Conservation (phyloP, 2,329 filamentous ascomycete genomes). For the Phialocephala sp. region DNA sequence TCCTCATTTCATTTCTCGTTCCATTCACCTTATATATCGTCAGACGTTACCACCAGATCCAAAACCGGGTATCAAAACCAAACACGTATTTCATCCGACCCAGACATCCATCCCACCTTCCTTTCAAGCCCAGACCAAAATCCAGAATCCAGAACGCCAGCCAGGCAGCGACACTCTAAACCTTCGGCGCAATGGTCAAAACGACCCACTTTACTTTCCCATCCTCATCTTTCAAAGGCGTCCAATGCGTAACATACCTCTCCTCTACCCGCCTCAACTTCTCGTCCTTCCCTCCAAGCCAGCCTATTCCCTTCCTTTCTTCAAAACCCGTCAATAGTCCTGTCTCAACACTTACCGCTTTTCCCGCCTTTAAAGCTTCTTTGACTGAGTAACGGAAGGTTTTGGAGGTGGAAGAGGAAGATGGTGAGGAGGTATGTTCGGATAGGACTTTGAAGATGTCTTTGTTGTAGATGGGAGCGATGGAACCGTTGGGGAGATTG, state of each 20-base stretch:
- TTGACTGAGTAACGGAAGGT: slow-evolving; percentile 53
- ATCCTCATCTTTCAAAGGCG: slow-evolving; percentile 49
- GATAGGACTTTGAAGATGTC: slow-evolving; percentile 62
- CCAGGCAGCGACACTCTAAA: slow-evolving; percentile 6
- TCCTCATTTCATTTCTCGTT: too few species aligned
- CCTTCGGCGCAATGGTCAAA: slow-evolving; percentile 42
- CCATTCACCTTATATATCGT: background rate
- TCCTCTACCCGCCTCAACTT: slow-evolving; percentile 34
- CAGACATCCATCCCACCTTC: background rate
- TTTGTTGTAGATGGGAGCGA: slow-evolving; percentile 49
- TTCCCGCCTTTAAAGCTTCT: slow-evolving; percentile 38
- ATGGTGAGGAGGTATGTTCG: slow-evolving; percentile 46
- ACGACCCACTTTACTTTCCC: slow-evolving; percentile 43
- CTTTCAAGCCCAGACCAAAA: background rate
- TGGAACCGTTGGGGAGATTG: slow-evolving; percentile 41
- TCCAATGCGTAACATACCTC: slow-evolving; percentile 47
- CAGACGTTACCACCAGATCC: background rate
- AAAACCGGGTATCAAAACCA: slow-evolving; percentile 2
- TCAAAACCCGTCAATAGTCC: slow-evolving; percentile 36
- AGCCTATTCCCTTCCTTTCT: slow-evolving; percentile 31
- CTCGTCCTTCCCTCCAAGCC: slow-evolving; percentile 25
- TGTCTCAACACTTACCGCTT: slow-evolving; percentile 41
- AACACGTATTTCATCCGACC: too few species aligned
- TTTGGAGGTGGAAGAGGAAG: slow-evolving; percentile 49
- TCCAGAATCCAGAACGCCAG: background rate